Evolutionary conservation across 2,329 filamentous ascomycete species (phyloP), one percentile per base, ranked within the genome.

Genomic region (Penicillium sp.): DNA sequence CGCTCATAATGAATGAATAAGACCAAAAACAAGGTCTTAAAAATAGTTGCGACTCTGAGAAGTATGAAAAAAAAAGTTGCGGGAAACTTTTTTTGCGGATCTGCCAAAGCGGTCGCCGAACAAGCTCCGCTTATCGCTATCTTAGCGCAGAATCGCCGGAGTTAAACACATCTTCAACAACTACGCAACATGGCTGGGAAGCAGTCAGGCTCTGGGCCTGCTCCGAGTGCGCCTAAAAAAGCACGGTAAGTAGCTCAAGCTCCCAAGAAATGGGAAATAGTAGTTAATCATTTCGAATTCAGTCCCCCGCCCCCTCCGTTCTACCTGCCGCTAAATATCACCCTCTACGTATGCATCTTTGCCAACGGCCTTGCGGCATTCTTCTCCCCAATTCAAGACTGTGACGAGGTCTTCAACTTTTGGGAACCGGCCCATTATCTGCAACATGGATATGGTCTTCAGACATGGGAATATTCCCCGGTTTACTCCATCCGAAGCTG

Each of bases 391-490:
- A 96, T 99, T 63, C 93, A 97, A 74, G 95, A 99, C 76, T 99
- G 95, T 73, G 95, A 99, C 69, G 95, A 99, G 79, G 93, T 93
- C 11, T 99, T 96, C 83, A 99, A 99, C 75, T 99, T 96, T 80
- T 99, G 93, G 92, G 95, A 99, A 69, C 93, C 95, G 0, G 87
- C 93, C 0, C 95, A 99, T 76, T 99, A 97, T 75, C 84, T 99
- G 27, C 89, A 87, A 58, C 92, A 97, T 79, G 91, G 91, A 67
- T 93, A 96, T 70, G 95, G 93, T 39, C 82, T 97, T 50, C 93
- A 99, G 78, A 99, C 95, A 1, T 99, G 95, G 95, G 95, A 99
- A 76, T 99, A 98, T 77, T 96, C 93, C 1, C 95, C 95, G 5
- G 88, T 93, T 57, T 98, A 90, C 76, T 91, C 92, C 50, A 97